Evolutionary conservation across 208 protist species (phyloP).

Genomic region (Leishmania martiniquensis): DNA sequence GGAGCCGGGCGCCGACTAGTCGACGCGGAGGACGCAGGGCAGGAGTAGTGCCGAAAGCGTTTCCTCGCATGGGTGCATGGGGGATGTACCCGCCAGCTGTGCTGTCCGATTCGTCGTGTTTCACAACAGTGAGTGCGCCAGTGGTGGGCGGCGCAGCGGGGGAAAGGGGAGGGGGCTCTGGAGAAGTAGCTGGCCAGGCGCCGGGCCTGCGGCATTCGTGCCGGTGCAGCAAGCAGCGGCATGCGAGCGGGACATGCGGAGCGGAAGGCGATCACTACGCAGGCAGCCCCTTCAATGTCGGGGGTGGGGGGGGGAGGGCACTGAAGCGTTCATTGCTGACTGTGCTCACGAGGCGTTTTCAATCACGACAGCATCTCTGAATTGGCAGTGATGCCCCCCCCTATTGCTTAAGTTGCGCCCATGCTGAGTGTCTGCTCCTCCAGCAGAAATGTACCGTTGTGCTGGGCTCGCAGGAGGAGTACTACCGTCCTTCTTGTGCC

Average conservation of each 20-base stretch:
- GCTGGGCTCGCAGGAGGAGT: background rate
- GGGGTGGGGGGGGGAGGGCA: background rate
- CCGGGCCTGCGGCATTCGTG: background rate
- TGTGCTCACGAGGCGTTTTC: conserved; percentile 20
- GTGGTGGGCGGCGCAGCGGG: too few relatives aligned
- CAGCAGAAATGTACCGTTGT: background rate
- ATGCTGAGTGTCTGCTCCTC: background rate
- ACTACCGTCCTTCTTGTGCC: background rate
- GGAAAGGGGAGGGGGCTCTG: too few relatives aligned
- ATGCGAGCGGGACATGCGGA: background rate
- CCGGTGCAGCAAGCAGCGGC: background rate
- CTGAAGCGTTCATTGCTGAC: background rate
- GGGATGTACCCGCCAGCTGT: background rate
- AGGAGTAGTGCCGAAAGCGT: background rate
- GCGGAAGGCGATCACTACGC: background rate
- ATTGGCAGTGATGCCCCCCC: background rate
- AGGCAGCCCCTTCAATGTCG: background rate
- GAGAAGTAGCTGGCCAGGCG: background rate
- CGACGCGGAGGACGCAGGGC: background rate
- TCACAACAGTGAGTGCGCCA: background rate
- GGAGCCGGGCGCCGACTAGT: background rate
- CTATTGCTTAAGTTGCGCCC: background rate
- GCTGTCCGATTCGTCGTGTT: background rate
- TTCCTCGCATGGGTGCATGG: background rate
- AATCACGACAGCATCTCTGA: conserved; percentile 6